These are phyloP conservation scores for Pythium oligandrum DNA, from an alignment of 352 stramenopile species.

Conservation along the genomic window DNA sequence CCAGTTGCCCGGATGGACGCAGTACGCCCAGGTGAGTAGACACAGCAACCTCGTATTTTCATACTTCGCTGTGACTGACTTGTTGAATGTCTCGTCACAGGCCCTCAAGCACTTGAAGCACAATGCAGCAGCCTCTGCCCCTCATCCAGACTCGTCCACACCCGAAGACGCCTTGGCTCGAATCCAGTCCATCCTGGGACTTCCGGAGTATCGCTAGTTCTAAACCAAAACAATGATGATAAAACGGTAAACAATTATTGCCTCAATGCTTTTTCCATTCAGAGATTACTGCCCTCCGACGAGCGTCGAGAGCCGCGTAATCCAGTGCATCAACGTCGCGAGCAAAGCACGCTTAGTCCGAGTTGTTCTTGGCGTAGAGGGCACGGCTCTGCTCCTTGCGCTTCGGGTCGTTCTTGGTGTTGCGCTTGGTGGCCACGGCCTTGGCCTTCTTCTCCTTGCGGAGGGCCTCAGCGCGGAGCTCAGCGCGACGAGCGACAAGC, in stretches of 20 bases:
- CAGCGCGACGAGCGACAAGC: constrained; percentile 87
- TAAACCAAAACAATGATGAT: neutral
- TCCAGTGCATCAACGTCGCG: too few species aligned
- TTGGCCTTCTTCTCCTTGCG: constrained; percentile 88
- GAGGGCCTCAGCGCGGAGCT: constrained; percentile 82
- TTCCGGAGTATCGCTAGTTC: constrained; percentile 17
- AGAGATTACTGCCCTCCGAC: too few species aligned
- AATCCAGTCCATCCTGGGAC: constrained; percentile 20
- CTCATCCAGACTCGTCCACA: neutral
- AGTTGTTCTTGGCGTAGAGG: constrained; percentile 77
- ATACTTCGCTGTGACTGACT: neutral
- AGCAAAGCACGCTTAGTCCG: constrained; percentile 44
- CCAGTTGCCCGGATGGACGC: constrained; percentile 23
- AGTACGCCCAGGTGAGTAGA: constrained; percentile 20
- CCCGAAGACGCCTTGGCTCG: constrained; percentile 17
- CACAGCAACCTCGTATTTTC: neutral
- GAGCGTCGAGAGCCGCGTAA: too few species aligned
- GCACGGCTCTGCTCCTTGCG: constrained; percentile 73
- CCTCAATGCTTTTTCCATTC: neutral
- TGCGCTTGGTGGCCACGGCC: constrained; percentile 80
- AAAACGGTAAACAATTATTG: constrained; percentile 1
- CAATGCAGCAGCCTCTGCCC: neutral
- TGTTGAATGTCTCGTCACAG: neutral
- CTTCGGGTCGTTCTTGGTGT: constrained; percentile 71
- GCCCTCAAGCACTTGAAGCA: neutral